Base-by-base conservation (phyloP, 164 flowering plant species). In the Liriodendron chinense region DNA sequence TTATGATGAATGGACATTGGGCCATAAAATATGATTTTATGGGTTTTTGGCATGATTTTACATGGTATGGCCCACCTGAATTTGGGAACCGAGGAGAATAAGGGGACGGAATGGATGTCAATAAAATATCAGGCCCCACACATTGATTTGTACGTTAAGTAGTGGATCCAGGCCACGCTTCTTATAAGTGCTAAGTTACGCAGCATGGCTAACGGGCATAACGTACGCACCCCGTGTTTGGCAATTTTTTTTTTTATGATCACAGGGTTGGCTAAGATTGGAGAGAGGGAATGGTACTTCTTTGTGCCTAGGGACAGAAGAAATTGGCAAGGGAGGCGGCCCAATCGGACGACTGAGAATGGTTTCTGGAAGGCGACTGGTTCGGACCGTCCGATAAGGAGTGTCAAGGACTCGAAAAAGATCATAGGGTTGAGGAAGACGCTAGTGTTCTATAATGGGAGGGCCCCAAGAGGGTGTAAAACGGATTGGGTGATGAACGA, bases 301-400 rank as follows among this genome's bases (percentile, higher is more conserved):
- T 92, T 91, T 76, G 99, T 96, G 78, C 96, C 94, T 0, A 86
- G 97, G 75, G 93, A 94, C 79, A 84, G 86, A 81, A 94, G 84
- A 79, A 90, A 88, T 61, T 88, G 91, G 1, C 81, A 78, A 70
- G 93, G 94, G 1, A 94, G 98, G n/a, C 85, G 97, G 83, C 97
- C 97, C 0, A 94, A 91, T 81, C 70, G 99, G 73, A 96, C 97
- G 0, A 92, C 99, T 0, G 81, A 84, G 18, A 77, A 79, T 16
- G 99, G 98, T 48, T 96, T 91, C 71, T 96, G 99, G 99, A 96
- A 96, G 77, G 99, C 98, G 3, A 96, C 99, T 0, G 99, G 99
- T 12, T 92, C 98, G 0, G 99, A 96, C 73, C 85, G 97, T 3
- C 83, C 61, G 47, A 90, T 96, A 1, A 69, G 87, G 28, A 83